Evolutionary conservation across 2,329 filamentous ascomycete genomes (phyloP), one percentile per base, ranked within the genome.

Genomic region (Didymella pinodella): DNA sequence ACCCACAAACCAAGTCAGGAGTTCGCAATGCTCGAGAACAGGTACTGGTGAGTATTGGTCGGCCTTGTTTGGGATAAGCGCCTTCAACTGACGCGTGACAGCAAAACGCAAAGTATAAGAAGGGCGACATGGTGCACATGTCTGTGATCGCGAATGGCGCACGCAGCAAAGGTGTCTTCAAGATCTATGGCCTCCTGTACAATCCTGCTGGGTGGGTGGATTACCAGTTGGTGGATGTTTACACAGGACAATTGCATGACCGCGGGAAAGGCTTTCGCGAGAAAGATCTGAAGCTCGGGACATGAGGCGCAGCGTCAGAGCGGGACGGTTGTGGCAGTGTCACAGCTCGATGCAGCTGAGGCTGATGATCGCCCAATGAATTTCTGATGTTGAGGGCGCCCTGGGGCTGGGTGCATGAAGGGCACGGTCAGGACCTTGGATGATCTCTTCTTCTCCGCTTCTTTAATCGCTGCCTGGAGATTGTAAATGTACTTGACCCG

Each of bases 101-200:
- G 72, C 60, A 65, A 64, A 56, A 34, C 7, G 64, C 66, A 20
- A 65, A 54, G n/a, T 76, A 66, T 49, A 32, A 36, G 1, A 70
- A 72, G 28, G 48, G 61, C 14, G 62, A 73, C 4, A 47, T 54
- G 1, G 72, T 76, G 10, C 70, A 73, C 61, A 75, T 72, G 71
- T 61, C 66, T 7, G 16, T 65, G 1, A 62, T 68, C 14, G 38
- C 57, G 22, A 61, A 61, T 18, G 72, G 69, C 5, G 32, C 48
- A 5, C 60, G 64, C 18, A 57, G 48, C 26, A 75, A 71, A 48
- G 69, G 66, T 25, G 62, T 48, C 41, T 75, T 65, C 41, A 65
- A 44, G 14, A 53, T 75, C n/a, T 46, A 56, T 43, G 52, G 56
- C 22, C 34, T 18, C 14, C 60, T 59, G 1, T 55, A 56, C 44